Evolutionary conservation across 2,329 filamentous ascomycete species (phyloP), one percentile per base, ranked within the genome.

Genomic region (Botrytis deweyae): DNA sequence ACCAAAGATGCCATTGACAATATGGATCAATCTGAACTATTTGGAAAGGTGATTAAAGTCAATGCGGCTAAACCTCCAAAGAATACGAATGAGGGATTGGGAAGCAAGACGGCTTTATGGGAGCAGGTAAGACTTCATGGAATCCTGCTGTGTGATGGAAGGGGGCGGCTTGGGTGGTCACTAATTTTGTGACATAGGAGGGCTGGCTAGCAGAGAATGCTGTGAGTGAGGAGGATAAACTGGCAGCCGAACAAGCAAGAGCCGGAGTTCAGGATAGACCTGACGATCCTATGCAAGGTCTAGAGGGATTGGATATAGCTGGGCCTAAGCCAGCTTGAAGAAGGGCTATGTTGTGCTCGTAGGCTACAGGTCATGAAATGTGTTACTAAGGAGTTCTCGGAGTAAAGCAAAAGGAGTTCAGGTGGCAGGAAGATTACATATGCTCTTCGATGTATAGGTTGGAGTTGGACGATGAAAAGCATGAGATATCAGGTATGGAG

Each of bases 1-100:
- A 95, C 95, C 42, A 91, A 91, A 80, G 95, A 98, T 83, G 96
- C 96, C 69, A 97, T 99, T 82, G 94, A 98, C 86, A 99, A 99
- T 82, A 98, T 99, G 95, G 94, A 99, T 81, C 94, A 97, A 82
- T 92, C 95, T 75, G 95, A 98, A 84, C 88, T 99, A 64, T 98
- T 95, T 81, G 97, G 96, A 18, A 90, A 93, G 74, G 91, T 96
- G 22, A 92, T 99, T 82, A 97, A 95, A 82, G 95, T 98, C 70
- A 95, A 94, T 63, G 89, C 92, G 72, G 97, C 97, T 62, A 99
- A 97, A 83, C 90, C 93, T 46, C 94, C 96, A 76, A 98, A 97
- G 86, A 93, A 93, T 79, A 89, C 90, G 68, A 93, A 93, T 71
- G 94, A 97, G 82, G 94, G 95, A 0, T 83, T 99, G 63, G 95